Conservation (phyloP, 805 yeast species). For the Candida boidinii region DNA sequence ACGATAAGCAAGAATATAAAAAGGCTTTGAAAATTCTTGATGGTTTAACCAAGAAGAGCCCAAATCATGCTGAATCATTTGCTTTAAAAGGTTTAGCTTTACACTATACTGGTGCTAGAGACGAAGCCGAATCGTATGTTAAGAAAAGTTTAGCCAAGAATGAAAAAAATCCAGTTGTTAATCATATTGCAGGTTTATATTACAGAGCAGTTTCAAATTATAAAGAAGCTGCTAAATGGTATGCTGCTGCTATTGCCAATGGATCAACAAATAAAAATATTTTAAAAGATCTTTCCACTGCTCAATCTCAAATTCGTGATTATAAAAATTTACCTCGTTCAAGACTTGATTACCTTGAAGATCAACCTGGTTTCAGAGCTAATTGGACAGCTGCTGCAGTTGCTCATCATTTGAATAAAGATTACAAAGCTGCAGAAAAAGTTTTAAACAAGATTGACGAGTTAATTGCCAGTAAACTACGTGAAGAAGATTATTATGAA, state of each 20-base stretch:
- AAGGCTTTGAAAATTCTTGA: constrained; percentile 77
- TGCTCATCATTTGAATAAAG: constrained; percentile 71
- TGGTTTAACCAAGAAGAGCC: constrained; percentile 62
- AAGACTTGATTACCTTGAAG: constrained; percentile 61
- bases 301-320: constrained; percentile 77
- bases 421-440: constrained; percentile 58
- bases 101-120: constrained; percentile 45
- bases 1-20: constrained; percentile 81
- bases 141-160: constrained; percentile 53
- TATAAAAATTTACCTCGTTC: constrained; percentile 52
- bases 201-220: constrained; percentile 65
- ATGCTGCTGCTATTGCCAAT: constrained; percentile 62
- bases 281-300: constrained; percentile 69
- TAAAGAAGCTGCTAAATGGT: constrained; percentile 70
- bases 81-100: constrained; percentile 78
- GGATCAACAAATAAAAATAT: constrained; percentile 76
- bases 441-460: constrained; percentile 73
- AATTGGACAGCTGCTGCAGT: constrained; percentile 87
- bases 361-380: constrained; percentile 74
- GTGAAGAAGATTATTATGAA: constrained; percentile 63
- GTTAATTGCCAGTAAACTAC: constrained; percentile 57
- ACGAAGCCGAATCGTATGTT: constrained; percentile 58
- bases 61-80: constrained; percentile 69
- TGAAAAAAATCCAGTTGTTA: constrained; percentile 56
- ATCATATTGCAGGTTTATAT: constrained; percentile 82